These are phyloP conservation scores for Talaromyces sp. DNA, from an alignment of 2,329 filamentous ascomycete genomes.

Conservation along the genomic window DNA sequence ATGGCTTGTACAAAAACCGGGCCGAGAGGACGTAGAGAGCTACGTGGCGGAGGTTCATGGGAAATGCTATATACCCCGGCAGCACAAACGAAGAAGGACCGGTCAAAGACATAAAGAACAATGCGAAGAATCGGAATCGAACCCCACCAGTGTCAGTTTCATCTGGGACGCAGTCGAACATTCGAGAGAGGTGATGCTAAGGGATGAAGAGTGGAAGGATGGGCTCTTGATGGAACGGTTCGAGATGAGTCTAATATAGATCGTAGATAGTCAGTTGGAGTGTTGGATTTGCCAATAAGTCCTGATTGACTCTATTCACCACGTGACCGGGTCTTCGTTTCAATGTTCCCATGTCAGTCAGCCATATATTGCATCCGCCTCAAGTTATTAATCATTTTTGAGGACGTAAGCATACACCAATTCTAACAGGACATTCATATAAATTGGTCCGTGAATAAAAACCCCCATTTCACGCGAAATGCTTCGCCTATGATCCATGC, in stretches of 20 bases:
- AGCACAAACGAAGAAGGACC: background rate
- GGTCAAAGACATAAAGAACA: background rate
- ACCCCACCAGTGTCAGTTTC: background rate
- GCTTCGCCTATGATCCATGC: slow-evolving; percentile 34
- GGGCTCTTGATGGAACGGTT: background rate
- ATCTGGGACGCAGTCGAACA: background rate
- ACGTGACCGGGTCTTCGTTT: background rate
- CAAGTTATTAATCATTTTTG: background rate
- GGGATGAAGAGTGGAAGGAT: background rate
- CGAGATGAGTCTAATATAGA: slow-evolving; percentile 8
- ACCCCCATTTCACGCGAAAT: slow-evolving; percentile 38
- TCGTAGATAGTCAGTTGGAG: background rate
- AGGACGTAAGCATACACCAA: background rate
- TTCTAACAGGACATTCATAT: background rate
- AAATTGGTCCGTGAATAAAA: slow-evolving; percentile 21
- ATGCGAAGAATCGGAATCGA: background rate
- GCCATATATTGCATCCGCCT: background rate
- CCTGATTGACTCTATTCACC: background rate
- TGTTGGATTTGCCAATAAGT: background rate
- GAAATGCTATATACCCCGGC: slow-evolving; percentile 6
- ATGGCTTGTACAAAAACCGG: background rate
- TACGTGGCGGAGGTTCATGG: background rate
- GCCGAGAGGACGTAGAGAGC: background rate
- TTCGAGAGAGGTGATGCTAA: background rate
- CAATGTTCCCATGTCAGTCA: background rate